These are phyloP conservation scores for Apiosordaria backusii DNA, from an alignment of 495 filamentous ascomycete genomes.

Conservation along the genomic window DNA sequence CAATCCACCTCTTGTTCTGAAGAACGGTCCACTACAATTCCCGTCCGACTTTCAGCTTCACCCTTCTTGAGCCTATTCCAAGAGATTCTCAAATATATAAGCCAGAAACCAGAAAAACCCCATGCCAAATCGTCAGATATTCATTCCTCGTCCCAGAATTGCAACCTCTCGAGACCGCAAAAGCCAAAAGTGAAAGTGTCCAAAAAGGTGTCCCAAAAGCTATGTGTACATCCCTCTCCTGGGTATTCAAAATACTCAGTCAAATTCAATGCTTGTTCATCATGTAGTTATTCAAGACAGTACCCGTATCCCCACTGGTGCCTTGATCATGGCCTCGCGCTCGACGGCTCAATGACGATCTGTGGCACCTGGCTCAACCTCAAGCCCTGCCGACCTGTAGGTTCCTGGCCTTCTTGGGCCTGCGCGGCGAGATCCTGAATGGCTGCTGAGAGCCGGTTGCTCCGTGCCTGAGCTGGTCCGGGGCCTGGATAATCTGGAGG, in stretches of 20 bases:
- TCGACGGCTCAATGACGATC: slow-evolving; percentile 52
- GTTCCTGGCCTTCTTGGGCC: slow-evolving; percentile 16
- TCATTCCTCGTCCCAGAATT: background rate
- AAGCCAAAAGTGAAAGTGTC: background rate
- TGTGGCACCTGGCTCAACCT: slow-evolving; percentile 43
- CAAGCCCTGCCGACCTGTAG: slow-evolving; percentile 39
- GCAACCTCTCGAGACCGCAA: no score
- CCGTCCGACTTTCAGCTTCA: no score
- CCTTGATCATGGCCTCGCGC: slow-evolving; percentile 33
- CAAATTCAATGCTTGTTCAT: background rate
- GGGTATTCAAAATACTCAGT: background rate
- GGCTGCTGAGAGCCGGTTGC: slow-evolving; percentile 33
- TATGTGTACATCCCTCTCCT: background rate
- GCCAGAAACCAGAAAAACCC: background rate
- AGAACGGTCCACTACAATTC: no score
- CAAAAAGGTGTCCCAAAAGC: background rate
- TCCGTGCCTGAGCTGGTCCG: slow-evolving; percentile 19
- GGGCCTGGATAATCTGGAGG: slow-evolving; percentile 50
- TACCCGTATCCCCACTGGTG: background rate
- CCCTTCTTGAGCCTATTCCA: background rate
- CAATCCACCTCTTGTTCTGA: background rate
- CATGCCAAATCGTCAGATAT: background rate
- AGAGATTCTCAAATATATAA: background rate
- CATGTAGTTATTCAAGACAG: background rate
- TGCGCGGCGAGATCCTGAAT: slow-evolving; percentile 28